Conservation (phyloP, 129 eudicot species). For the Daucus carota region DNA sequence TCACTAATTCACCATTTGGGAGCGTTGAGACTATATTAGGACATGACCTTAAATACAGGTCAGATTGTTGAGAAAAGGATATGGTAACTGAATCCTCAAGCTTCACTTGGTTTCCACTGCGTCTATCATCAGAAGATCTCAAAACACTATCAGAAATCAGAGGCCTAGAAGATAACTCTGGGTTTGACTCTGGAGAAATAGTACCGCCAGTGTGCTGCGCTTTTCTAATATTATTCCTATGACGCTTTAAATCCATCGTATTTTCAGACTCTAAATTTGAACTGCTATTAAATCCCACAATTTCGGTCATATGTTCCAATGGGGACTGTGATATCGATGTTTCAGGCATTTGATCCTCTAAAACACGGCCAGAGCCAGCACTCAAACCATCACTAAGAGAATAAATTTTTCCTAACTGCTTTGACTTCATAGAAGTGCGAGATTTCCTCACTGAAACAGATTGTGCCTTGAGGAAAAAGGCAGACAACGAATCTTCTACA, state of each 20-base stretch:
- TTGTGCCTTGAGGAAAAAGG: conserved; percentile 57
- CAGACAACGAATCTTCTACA: conserved; percentile 63
- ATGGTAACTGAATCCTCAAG: conserved; percentile 11
- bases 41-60: conserved; percentile 19
- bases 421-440: conserved; percentile 26
- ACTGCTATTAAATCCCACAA: conserved; percentile 1
- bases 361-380: conserved; percentile 13
- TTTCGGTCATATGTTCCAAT: conserved; percentile 7
- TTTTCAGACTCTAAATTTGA: background rate
- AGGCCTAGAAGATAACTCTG: conserved; percentile 16
- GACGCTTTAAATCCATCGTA: background rate
- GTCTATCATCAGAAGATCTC: conserved; percentile 8
- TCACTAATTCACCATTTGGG: conserved; percentile 11
- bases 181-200: conserved; percentile 5
- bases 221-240: conserved; percentile 5
- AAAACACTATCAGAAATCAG: background rate
- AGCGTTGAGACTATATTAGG: conserved; percentile 11
- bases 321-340: conserved; percentile 10
- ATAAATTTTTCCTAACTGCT: conserved; percentile 27
- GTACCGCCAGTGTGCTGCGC: conserved; percentile 14
- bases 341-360: conserved; percentile 12
- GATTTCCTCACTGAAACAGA: conserved; percentile 43
- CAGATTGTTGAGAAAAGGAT: conserved; percentile 15
- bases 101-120: conserved; percentile 5
- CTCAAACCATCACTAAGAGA: conserved; percentile 23